Percentiles rank a stretch among this genome's conserved stretches.
Conservation (phyloP, 208 protist species). For the Leishmania gerbilli region DNA sequence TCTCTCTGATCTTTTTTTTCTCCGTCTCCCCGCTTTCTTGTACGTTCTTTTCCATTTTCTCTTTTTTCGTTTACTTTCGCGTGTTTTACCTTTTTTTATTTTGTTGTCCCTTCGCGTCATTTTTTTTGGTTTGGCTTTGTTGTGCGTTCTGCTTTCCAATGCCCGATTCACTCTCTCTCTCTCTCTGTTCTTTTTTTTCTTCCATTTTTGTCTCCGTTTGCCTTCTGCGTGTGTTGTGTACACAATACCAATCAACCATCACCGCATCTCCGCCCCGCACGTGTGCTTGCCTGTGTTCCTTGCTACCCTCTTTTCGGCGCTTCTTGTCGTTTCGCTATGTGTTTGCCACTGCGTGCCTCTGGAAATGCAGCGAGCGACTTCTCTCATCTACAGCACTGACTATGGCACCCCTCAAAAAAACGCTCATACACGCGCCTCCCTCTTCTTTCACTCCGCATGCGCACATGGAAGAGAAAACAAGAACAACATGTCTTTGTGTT, state of each 20-base stretch:
- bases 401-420: background rate
- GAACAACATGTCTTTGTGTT: background rate
- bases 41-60: background rate
- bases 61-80: constrained; percentile 4
- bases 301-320: background rate
- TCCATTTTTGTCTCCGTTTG: background rate
- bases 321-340: background rate
- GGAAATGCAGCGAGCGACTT: background rate
- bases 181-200: background rate
- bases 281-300: background rate
- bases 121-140: constrained; percentile 4
- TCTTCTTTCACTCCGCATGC: constrained; percentile 12
- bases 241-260: background rate
- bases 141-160: background rate
- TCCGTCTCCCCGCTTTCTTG: background rate
- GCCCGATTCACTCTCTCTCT: constrained; percentile 2
- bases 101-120: background rate
- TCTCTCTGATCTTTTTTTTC: background rate
- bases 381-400: background rate
- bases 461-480: background rate
- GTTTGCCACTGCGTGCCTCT: background rate
- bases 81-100: background rate
- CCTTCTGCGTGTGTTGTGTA: background rate
- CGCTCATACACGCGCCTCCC: background rate
- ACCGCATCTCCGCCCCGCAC: background rate